Percentiles rank a stretch among this genome's conserved stretches.
Conservation (phyloP, 1,284 basidiomycete species). For the Ceratobasidium theobromae region DNA sequence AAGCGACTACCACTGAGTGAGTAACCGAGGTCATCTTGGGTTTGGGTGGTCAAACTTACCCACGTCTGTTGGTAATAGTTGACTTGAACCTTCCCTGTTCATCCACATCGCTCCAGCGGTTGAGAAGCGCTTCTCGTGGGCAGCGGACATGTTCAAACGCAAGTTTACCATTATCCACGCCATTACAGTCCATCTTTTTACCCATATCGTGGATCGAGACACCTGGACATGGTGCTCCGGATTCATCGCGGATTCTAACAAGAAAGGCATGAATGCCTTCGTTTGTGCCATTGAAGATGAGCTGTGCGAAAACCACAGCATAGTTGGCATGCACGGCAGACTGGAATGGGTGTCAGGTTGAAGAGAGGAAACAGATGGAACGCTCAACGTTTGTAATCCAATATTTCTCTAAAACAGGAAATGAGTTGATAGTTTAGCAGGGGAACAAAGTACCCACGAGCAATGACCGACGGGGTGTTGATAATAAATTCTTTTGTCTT, state of each 20-base stretch:
- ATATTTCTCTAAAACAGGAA: constrained; percentile 4
- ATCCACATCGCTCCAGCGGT: constrained; percentile 30
- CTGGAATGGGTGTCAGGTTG: constrained; percentile 3
- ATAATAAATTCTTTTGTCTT: constrained; percentile 32
- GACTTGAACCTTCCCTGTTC: constrained; percentile 30
- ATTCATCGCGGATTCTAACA: constrained; percentile 30
- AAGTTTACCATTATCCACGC: constrained; percentile 34
- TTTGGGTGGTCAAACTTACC: constrained; percentile 1
- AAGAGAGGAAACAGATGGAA: neutral
- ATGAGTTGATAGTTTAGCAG: neutral
- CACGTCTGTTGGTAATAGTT: constrained; percentile 23
- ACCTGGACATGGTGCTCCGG: constrained; percentile 25
- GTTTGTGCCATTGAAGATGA: constrained; percentile 28
- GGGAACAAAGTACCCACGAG: constrained; percentile 1
- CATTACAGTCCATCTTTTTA: constrained; percentile 31
- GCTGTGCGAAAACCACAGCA: constrained; percentile 31
- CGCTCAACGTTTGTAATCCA: constrained; percentile 29
- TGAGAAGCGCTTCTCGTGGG: constrained; percentile 31
- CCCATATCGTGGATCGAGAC: constrained; percentile 33
- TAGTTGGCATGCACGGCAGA: constrained; percentile 34
- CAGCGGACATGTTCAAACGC: constrained; percentile 31
- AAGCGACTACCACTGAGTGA: too few species aligned
- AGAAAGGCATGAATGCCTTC: constrained; percentile 34
- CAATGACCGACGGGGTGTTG: constrained; percentile 28
- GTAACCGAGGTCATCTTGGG: too few species aligned